Conservation (phyloP, 2,329 filamentous ascomycete species). For the Cladosporium oxysporum region DNA sequence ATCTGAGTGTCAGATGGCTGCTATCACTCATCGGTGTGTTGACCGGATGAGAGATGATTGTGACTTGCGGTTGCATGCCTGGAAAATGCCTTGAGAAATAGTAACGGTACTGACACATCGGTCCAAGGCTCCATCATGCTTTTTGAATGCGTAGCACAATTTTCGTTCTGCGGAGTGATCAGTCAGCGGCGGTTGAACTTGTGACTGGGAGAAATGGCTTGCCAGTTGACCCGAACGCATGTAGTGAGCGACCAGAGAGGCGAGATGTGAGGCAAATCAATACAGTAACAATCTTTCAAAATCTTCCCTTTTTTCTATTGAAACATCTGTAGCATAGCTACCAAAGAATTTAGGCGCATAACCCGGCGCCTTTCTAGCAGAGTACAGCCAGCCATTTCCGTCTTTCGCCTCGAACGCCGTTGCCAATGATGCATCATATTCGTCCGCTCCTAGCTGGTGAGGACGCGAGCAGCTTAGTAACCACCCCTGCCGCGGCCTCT, state of each 20-base stretch:
- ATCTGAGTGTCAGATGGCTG: too few species aligned
- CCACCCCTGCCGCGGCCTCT: slow-evolving; percentile 41
- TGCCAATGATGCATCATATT: slow-evolving; percentile 20
- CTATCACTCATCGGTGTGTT: too few species aligned
- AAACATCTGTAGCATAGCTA: slow-evolving; percentile 21
- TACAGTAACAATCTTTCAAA: slow-evolving; percentile 11
- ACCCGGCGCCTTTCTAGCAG: slow-evolving; percentile 17
- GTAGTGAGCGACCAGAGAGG: not conserved
- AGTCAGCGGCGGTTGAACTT: not conserved
- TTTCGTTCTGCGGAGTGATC: not conserved
- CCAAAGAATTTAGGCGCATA: slow-evolving; percentile 19
- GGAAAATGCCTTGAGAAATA: not conserved
- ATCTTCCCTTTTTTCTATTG: slow-evolving; percentile 20
- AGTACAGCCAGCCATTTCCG: slow-evolving; percentile 18
- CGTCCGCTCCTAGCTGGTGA: slow-evolving; percentile 14
- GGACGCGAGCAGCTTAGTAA: slow-evolving; percentile 19
- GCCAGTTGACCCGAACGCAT: too few species aligned
- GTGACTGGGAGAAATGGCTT: not conserved
- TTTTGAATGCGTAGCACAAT: not conserved
- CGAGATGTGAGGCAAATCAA: not conserved
- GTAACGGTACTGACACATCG: not conserved
- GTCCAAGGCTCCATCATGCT: not conserved
- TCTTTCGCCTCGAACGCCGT: slow-evolving; percentile 20
- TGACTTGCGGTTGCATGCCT: not conserved
- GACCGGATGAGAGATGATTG: not conserved